Percentiles rank a stretch among this genome's conserved stretches.
These are phyloP conservation scores for Coniosporium tulheliwenetii DNA, from an alignment of 2,329 filamentous ascomycete species.

Conservation along the genomic window DNA sequence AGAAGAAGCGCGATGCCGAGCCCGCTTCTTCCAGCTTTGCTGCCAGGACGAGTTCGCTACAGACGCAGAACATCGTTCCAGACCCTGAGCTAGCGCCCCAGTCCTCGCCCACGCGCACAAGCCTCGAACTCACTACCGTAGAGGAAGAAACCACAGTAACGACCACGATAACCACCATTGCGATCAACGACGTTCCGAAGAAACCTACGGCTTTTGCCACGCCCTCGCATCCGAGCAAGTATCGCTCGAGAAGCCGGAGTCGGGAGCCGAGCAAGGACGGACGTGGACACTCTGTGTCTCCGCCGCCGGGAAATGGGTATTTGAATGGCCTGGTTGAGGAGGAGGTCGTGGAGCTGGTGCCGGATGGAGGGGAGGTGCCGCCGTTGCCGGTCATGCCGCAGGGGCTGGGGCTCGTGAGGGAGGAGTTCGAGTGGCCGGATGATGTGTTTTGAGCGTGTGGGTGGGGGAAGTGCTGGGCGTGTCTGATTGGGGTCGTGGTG, in stretches of 20 bases:
- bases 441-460: constrained; percentile 13
- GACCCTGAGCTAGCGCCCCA: no score
- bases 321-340: constrained; percentile 6
- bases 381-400: constrained; percentile 13
- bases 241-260: constrained; percentile 1
- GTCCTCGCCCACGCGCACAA: not conserved
- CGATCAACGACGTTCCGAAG: constrained; percentile 10
- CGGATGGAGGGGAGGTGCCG: constrained; percentile 15
- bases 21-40: no score
- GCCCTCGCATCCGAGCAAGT: constrained; percentile 12
- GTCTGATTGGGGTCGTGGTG: no score
- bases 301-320: constrained; percentile 5
- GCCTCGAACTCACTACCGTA: not conserved
- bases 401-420: constrained; percentile 8
- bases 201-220: constrained; percentile 13
- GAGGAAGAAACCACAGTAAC: constrained; percentile 1
- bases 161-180: constrained; percentile 4
- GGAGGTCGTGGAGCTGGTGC: constrained; percentile 12
- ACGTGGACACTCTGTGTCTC: constrained; percentile 1
- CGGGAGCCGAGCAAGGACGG: not conserved
- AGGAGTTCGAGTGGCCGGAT: constrained; percentile 17
- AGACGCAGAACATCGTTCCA: no score
- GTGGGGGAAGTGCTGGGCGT: no score
- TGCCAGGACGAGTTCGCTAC: no score
- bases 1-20: constrained; percentile 5